A percentile compares a stretch with the other conserved stretches of the same genome.
Conservation (phyloP, 2,329 filamentous ascomycete genomes). For the Coleophoma crateriformis region DNA sequence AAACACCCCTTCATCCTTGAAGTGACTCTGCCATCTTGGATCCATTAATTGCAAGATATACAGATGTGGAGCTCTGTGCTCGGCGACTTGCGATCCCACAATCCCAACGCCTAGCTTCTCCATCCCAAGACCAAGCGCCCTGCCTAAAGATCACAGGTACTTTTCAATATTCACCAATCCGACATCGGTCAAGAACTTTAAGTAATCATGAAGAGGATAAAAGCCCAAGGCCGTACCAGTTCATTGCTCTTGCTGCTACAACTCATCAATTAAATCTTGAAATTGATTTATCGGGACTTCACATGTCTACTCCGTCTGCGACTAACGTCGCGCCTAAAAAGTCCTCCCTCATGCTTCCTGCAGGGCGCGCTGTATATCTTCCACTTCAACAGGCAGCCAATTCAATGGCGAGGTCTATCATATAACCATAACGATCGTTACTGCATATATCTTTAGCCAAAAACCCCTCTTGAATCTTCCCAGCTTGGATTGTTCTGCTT, state of each 20-base stretch:
- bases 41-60: conserved; percentile 21
- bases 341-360: background rate
- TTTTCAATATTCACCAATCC: conserved; percentile 5
- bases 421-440: no score
- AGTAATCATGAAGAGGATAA: background rate
- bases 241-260: background rate
- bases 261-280: background rate
- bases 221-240: background rate
- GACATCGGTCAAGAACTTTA: background rate
- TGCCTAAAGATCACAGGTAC: background rate
- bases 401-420: background rate
- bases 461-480: no score
- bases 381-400: background rate
- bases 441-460: no score
- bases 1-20: conserved; percentile 9
- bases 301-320: background rate
- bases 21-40: conserved; percentile 14
- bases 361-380: background rate
- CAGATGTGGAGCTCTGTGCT: conserved; percentile 23
- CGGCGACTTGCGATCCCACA: background rate
- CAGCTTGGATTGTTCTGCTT: no score
- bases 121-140: background rate
- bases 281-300: background rate
- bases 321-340: background rate
- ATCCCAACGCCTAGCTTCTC: background rate